Conservation (phyloP, 768 basidiomycete genomes). For the Mycena amicta region DNA sequence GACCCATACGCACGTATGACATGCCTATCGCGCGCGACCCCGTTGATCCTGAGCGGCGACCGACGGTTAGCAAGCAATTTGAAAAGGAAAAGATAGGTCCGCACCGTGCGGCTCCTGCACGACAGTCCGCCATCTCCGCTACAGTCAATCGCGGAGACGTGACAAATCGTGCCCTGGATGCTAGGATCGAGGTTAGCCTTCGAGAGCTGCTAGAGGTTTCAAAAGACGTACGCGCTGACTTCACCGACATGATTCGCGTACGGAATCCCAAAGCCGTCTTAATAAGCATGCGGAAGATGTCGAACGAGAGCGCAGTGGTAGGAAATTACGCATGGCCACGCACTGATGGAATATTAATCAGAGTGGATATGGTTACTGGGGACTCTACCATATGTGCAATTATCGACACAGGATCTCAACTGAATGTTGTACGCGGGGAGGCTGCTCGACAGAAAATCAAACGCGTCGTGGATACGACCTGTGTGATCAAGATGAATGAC, state of each 20-base stretch:
- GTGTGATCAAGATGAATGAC: not conserved
- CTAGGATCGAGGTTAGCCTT: not conserved
- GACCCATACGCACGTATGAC: not conserved
- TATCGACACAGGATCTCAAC: not conserved
- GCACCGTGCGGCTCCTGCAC: not conserved
- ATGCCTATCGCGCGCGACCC: not conserved
- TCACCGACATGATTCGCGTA: not conserved
- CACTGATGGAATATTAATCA: constrained; percentile 4
- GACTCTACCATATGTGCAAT: not conserved
- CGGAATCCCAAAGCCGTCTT: constrained; percentile 4
- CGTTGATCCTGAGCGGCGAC: not conserved
- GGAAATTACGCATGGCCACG: not conserved
- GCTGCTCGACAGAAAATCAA: not conserved
- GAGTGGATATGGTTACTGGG: not conserved
- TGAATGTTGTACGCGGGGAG: not conserved
- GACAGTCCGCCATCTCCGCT: not conserved
- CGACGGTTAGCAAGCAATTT: too few relatives aligned
- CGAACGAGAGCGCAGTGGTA: not conserved
- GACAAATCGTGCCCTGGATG: not conserved
- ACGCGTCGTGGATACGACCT: not conserved
- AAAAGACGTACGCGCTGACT: constrained; percentile 6
- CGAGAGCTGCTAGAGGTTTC: constrained; percentile 6
- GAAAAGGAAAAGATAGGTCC: not conserved
- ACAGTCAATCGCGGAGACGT: not conserved
- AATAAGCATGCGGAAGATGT: not conserved